These are phyloP conservation scores for Epichloe bromicola DNA, from an alignment of 2,329 filamentous ascomycete genomes.

Conservation along the genomic window DNA sequence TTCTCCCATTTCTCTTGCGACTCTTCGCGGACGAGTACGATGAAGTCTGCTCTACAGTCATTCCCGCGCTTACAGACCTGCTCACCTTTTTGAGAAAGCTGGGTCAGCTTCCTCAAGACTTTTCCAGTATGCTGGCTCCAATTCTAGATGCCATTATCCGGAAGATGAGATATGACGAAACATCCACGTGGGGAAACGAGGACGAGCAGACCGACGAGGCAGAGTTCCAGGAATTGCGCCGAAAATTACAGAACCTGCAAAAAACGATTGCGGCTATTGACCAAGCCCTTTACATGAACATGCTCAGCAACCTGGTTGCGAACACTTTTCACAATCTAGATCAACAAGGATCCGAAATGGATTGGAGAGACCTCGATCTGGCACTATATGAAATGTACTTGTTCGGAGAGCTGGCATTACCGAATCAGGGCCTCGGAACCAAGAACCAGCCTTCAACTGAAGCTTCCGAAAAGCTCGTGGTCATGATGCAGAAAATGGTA, in stretches of 20 bases:
- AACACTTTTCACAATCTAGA: constrained; percentile 74
- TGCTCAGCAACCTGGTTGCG: constrained; percentile 75
- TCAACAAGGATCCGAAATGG: constrained; percentile 59
- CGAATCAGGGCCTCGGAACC: constrained; percentile 70
- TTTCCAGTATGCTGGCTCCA: constrained; percentile 70
- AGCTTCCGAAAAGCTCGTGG: constrained; percentile 68
- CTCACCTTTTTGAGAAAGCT: constrained; percentile 82
- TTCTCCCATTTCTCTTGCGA: constrained; percentile 75
- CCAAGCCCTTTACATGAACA: constrained; percentile 76
- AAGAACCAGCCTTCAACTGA: constrained; percentile 72
- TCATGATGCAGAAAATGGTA: constrained; percentile 94
- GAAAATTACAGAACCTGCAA: constrained; percentile 78
- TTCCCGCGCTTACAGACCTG: constrained; percentile 83
- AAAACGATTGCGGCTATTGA: constrained; percentile 87
- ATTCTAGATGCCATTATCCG: constrained; percentile 84
- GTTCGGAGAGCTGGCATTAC: constrained; percentile 88
- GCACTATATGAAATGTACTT: constrained; percentile 91
- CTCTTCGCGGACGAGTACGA: constrained; percentile 98
- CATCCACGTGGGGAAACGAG: constrained; percentile 82
- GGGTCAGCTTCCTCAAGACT: constrained; percentile 56
- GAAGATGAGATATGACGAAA: constrained; percentile 98
- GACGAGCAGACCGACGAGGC: constrained; percentile 94
- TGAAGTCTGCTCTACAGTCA: constrained; percentile 92
- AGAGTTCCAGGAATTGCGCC: constrained; percentile 89
- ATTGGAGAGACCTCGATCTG: constrained; percentile 91